Percentiles rank a stretch among this genome's conserved stretches.
Conservation (phyloP, 2,329 filamentous ascomycete species). For the Penicillium corylophilum region DNA sequence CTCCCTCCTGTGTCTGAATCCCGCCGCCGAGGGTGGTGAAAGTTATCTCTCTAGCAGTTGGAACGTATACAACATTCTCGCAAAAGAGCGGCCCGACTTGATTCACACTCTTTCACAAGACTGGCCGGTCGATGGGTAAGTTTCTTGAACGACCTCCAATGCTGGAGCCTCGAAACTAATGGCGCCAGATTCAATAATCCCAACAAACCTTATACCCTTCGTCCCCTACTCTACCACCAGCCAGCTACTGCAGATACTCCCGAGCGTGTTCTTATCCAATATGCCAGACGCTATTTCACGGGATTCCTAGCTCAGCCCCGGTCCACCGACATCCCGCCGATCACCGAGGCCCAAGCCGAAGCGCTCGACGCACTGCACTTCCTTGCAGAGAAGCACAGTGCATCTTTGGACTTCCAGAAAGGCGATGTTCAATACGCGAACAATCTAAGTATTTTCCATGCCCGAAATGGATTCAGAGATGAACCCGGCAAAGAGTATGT, state of each 20-base stretch:
- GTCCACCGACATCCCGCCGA: conserved; percentile 45
- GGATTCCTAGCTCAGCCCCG: conserved; percentile 48
- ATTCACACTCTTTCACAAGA: conserved; percentile 51
- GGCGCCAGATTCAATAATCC: conserved; percentile 52
- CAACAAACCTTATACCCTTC: conserved; percentile 46
- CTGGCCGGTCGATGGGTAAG: conserved; percentile 51
- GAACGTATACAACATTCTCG: conserved; percentile 57
- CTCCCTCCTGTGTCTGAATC: conserved; percentile 48
- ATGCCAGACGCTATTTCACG: conserved; percentile 59
- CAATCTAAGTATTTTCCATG: conserved; percentile 54
- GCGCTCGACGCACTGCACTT: conserved; percentile 55
- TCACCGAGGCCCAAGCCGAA: conserved; percentile 54
- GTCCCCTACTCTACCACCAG: conserved; percentile 52
- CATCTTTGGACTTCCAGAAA: conserved; percentile 47
- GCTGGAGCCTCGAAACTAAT: conserved; percentile 7
- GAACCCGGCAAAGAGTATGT: conserved; percentile 38
- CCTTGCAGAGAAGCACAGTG: conserved; percentile 44
- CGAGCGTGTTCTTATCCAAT: conserved; percentile 60
- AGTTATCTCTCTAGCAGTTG: conserved; percentile 55
- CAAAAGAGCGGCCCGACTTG: conserved; percentile 52
- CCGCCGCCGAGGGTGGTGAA: conserved; percentile 51
- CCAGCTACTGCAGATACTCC: conserved; percentile 47
- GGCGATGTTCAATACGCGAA: conserved; percentile 56
- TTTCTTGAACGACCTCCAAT: neutral
- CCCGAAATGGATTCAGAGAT: conserved; percentile 49